These are phyloP conservation scores for Phytophthora capsici DNA, from an alignment of 352 stramenopile genomes.

Conservation along the genomic window DNA sequence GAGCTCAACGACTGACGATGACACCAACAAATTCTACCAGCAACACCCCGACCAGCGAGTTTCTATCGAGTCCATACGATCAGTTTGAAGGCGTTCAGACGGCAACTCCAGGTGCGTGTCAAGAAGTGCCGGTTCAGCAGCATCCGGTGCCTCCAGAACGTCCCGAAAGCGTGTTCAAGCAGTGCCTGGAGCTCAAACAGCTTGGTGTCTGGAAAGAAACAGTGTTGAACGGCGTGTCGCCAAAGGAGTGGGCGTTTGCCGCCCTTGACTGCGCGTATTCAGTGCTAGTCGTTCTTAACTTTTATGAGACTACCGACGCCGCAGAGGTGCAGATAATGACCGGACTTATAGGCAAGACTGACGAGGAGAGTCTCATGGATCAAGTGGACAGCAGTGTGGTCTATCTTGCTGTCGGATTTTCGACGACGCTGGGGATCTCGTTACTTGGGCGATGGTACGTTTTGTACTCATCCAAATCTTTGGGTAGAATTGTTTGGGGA, in stretches of 20 bases:
- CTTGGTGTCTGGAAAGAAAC: slow-evolving; percentile 22
- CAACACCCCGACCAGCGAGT: slow-evolving; percentile 3
- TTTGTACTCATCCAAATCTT: slow-evolving; percentile 28
- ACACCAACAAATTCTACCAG: slow-evolving; percentile 12
- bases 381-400: slow-evolving; percentile 21
- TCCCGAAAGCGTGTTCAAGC: slow-evolving; percentile 20
- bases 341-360: neutral
- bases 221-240: slow-evolving; percentile 15
- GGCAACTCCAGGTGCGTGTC: slow-evolving; percentile 11
- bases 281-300: slow-evolving; percentile 34
- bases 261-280: slow-evolving; percentile 23
- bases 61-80: slow-evolving; percentile 5
- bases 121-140: neutral
- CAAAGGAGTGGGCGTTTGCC: slow-evolving; percentile 27
- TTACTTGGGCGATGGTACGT: slow-evolving; percentile 32
- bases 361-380: slow-evolving; percentile 12
- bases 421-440: slow-evolving; percentile 23
- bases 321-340: slow-evolving; percentile 14
- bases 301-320: slow-evolving; percentile 25
- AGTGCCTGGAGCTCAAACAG: slow-evolving; percentile 29
- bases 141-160: slow-evolving; percentile 13
- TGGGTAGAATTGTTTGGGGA: slow-evolving; percentile 4
- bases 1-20: slow-evolving; percentile 15
- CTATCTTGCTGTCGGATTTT: slow-evolving; percentile 27
- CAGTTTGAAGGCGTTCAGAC: neutral